Conservation (phyloP, 371 early-diverging fungal species). For the Apophysomyces elegans region DNA sequence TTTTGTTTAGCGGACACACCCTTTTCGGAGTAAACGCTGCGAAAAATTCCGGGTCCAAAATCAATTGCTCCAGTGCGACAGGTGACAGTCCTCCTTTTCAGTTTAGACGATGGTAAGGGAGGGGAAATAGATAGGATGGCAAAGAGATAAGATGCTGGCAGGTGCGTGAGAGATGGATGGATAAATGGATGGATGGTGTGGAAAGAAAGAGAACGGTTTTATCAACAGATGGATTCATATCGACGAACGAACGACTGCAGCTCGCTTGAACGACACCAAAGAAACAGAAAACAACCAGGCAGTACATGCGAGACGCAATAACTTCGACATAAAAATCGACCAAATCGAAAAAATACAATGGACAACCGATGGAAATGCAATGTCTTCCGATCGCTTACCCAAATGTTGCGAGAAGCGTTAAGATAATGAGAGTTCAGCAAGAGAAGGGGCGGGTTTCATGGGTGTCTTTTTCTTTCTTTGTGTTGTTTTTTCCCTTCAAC, state of each 20-base stretch:
- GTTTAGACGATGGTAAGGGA: conserved; percentile 7
- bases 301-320: background rate
- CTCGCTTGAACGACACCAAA: too few relatives aligned
- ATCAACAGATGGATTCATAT: background rate
- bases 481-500: too few relatives aligned
- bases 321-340: background rate
- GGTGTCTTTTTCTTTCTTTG: background rate
- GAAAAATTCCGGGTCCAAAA: conserved; percentile 1
- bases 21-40: background rate
- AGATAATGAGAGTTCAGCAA: background rate
- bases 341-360: too few relatives aligned
- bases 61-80: background rate
- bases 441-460: background rate
- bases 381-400: too few relatives aligned
- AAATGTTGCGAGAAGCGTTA: too few relatives aligned
- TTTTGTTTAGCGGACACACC: background rate
- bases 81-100: conserved; percentile 12
- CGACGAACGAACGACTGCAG: background rate
- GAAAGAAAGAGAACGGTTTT: background rate
- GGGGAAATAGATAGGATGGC: background rate
- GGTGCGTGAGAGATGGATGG: background rate
- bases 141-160: background rate
- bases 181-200: conserved; percentile 1
- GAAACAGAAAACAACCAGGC: too few relatives aligned
- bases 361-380: too few relatives aligned